Base-by-base conservation (phyloP, 768 basidiomycete species). In the Gloeostereum incarnatum region DNA sequence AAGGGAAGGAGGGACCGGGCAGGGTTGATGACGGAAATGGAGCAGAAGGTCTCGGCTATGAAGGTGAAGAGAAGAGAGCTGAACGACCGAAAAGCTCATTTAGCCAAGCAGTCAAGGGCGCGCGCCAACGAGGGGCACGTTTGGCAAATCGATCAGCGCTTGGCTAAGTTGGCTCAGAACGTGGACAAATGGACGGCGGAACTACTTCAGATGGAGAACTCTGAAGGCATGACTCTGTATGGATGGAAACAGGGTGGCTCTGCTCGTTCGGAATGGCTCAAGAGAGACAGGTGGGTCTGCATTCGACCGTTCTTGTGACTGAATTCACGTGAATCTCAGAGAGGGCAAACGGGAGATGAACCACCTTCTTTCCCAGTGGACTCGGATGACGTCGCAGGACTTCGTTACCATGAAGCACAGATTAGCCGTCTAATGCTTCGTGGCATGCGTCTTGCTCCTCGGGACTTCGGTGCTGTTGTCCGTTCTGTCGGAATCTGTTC, bases 311-410 rank as follows among this genome's bases (percentile, higher is more conserved):
- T n/a, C n/a, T n/a, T 27, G 44, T 40, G 30, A 20, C 26, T 17
- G 24, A 10, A 22, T 17, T 27, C 19, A 22, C 22, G 20, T 37
- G 29, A 41, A 21, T 38, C 42, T 29, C 51, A 81, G 78, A 41
- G 58, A 64, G 39, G 79, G 80, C 22, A 73, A 68, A 47, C 55
- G 55, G 40, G 74, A 79, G 56, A 78, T 82, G 67, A 55, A 54
- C 14, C 47, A 62, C 43, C 50, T 82, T 26, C 51, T 65, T 24
- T 59, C 56, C 8, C 50, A 61, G 39, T 82, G 78, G 79, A 47
- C 53, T 23, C 65, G 54, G 11, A 51, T 79, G 49, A 60, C 59
- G 38, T 55, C 72, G 3, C 55, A 60, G n/a, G 71, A 78, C 39
- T 75, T 80, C 49, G 54, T 75, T 36, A 54, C 49, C 23, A 56